Evolutionary conservation across 2,329 filamentous ascomycete species (phyloP).

Genomic region (Calonectria montana): DNA sequence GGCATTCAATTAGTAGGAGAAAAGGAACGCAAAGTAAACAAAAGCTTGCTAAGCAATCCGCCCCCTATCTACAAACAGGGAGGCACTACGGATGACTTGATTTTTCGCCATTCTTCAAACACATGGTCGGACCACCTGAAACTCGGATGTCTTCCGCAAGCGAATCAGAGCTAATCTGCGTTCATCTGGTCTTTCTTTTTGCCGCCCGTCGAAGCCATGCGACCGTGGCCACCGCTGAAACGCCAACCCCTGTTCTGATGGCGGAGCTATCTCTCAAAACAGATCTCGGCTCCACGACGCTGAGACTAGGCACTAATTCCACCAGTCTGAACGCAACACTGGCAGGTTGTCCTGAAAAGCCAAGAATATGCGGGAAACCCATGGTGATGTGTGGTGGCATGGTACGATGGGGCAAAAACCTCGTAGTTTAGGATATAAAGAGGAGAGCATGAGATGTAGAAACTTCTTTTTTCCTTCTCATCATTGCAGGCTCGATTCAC

Average conservation of each 20-base stretch:
- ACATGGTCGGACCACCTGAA: constrained; percentile 17
- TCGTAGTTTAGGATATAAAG: constrained; percentile 25
- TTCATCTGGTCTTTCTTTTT: constrained; percentile 17
- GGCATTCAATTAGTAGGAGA: not conserved
- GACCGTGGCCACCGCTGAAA: constrained; percentile 16
- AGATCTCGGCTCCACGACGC: constrained; percentile 29
- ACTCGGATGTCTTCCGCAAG: constrained; percentile 15
- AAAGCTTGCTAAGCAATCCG: not conserved
- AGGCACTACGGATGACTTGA: not conserved
- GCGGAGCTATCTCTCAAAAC: constrained; percentile 30
- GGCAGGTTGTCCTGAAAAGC: constrained; percentile 10
- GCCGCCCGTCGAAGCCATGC: constrained; percentile 27
- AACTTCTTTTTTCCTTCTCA: constrained; percentile 18
- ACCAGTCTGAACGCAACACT: constrained; percentile 34
- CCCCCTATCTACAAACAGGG: not conserved
- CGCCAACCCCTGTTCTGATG: constrained; percentile 18
- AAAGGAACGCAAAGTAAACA: not conserved
- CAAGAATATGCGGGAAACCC: constrained; percentile 10
- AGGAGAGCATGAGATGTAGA: not conserved
- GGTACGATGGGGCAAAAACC: not conserved
- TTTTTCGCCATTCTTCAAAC: not conserved
- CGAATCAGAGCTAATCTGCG: constrained; percentile 9
- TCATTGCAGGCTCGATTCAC: constrained; percentile 29
- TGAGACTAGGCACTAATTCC: constrained; percentile 37
- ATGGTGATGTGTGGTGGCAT: not conserved